Base-by-base conservation (phyloP, 495 filamentous ascomycete species). In the Aspergillus taichungensis region DNA sequence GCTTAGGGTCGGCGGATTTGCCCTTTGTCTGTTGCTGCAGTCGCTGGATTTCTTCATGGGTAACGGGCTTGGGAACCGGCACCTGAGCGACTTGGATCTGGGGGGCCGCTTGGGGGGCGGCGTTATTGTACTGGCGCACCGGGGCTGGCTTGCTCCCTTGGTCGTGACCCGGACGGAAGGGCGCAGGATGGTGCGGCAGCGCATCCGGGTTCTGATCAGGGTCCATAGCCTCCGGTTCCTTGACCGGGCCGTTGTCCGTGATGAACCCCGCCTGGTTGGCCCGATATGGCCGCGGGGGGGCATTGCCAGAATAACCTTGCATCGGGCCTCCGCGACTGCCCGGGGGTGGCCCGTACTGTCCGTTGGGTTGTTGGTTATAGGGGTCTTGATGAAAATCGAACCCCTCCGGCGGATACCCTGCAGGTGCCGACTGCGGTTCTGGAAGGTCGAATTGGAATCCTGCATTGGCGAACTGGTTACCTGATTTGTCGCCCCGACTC, bases 101-200 rank as follows among this genome's bases (percentile, higher is more conserved):
- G 46, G 59, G 53, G 28, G 64, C 52, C 34, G 61, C 57, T 6
- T 63, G 62, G n/a, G 62, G 38, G 14, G 68, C 36, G 46, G 64
- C 34, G 54, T 64, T 75, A 51, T 69, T 73, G 56, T 90, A 89
- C 52, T 88, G 83, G 30, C 87, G 78, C 11, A 91, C 69, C 1
- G 87, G 86, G 2, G 82, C 69, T 2, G 88, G 84, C 48, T 79
- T 82, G n/a, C 55, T 53, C 47, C 47, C 71, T 69, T 45, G 77
- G 60, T 68, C 79, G 46, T 84, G 72, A 10, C 90, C 92, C 3
- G 85, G 79, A 13, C 90, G 78, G 39, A 94, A 78, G 8, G 92
- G 92, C 5, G 73, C 68, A 8, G 91, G 88, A 58, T 95, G 92
- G 29, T 78, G 73, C 11, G 88, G 66, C 3, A 94, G 70, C n/a